These are phyloP conservation scores for Brassica rapa DNA, from an alignment of 345 rosid genomes.

Conservation along the genomic window DNA sequence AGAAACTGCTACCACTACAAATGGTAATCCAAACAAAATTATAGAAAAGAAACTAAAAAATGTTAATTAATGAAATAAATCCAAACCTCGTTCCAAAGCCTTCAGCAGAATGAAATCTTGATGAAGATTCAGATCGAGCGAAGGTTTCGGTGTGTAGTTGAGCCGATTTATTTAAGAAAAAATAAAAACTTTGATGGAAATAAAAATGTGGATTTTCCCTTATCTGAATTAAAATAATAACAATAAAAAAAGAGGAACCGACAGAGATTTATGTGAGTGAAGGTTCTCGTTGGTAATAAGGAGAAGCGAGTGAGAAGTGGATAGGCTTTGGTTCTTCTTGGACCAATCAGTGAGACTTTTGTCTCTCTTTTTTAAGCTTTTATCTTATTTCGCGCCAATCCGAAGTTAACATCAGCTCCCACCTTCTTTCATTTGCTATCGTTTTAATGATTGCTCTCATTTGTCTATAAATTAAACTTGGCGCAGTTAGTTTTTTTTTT, in stretches of 20 bases:
- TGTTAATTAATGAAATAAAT: background rate
- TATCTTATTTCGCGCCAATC: constrained; percentile 38
- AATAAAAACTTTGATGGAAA: background rate
- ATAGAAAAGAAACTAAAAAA: background rate
- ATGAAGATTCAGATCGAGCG: constrained; percentile 8
- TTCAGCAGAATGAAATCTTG: background rate
- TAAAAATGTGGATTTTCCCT: background rate
- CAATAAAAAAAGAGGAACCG: constrained; percentile 24
- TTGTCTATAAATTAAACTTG: background rate
- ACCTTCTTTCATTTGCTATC: constrained; percentile 27
- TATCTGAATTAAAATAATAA: background rate
- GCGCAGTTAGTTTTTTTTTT: no score
- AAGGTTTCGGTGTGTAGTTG: background rate
- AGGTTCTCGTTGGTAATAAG: constrained; percentile 16
- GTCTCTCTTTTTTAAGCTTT: constrained; percentile 7
- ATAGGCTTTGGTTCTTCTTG: constrained; percentile 32
- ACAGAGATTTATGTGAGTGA: constrained; percentile 23
- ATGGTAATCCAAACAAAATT: background rate
- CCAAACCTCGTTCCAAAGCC: constrained; percentile 1
- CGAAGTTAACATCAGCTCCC: constrained; percentile 28
- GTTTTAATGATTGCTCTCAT: background rate
- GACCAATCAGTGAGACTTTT: constrained; percentile 22
- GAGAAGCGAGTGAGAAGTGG: constrained; percentile 22
- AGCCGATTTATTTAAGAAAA: background rate
- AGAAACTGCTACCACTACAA: constrained; percentile 7